Conservation (phyloP, 2,329 filamentous ascomycete species). For the Botrytis porri region DNA sequence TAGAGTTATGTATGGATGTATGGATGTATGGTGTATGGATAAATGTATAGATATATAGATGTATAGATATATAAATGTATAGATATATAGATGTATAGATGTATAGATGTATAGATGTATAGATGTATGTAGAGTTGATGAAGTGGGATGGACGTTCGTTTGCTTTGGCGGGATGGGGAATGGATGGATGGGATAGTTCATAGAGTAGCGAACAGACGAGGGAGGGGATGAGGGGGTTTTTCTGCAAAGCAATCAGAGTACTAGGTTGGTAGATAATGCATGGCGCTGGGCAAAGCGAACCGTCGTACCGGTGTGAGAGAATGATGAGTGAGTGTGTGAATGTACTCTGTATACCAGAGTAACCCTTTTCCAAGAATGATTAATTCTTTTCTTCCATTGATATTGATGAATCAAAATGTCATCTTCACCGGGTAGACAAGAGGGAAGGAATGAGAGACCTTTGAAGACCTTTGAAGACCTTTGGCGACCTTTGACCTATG, state of each 20-base stretch:
- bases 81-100: neutral
- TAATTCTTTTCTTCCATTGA: neutral
- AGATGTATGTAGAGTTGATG: neutral
- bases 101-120: neutral
- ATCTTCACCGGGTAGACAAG: neutral
- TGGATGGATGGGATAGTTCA: neutral
- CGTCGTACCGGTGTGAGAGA: neutral
- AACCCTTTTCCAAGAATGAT: no score
- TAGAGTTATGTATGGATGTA: neutral
- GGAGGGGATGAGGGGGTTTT: neutral
- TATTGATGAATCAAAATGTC: slow-evolving; percentile 15
- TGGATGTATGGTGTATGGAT: neutral
- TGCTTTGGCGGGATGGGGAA: neutral
- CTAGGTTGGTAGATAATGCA: neutral
- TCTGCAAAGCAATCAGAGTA: neutral
- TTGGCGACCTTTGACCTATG: neutral
- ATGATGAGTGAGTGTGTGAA: neutral
- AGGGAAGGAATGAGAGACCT: neutral
- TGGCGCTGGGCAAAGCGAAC: neutral
- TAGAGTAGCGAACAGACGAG: neutral
- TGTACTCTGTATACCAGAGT: no score
- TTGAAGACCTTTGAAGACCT: neutral
- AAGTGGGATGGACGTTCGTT: neutral
- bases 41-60: no score
- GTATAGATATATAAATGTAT: no score